phyloP scores from a whole-genome alignment of 140 eudicot genomes.

The Stevia rebaudiana region DNA sequence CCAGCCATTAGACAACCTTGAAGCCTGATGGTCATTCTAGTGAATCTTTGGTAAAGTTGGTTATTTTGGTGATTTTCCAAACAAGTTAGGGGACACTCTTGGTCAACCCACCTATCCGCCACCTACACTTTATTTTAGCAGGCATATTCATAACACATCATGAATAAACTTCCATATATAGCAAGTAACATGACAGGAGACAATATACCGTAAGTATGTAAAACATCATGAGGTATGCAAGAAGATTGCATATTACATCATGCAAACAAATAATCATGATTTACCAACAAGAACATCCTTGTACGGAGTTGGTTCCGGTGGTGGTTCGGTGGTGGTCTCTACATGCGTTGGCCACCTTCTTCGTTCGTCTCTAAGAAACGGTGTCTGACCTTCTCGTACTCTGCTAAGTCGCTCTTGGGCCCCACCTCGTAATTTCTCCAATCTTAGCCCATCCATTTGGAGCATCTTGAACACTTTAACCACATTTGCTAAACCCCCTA shows the following conservation, averaged over 20 bases:
- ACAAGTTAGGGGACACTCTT: too few species aligned
- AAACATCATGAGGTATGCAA: neutral
- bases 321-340: conserved; percentile 15
- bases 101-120: too few species aligned
- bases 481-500: conserved; percentile 78
- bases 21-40: too few species aligned
- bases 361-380: conserved; percentile 48
- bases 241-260: conserved; percentile 2
- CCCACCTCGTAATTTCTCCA: conserved; percentile 88
- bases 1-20: too few species aligned
- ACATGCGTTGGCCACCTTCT: conserved; percentile 33
- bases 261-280: conserved; percentile 14
- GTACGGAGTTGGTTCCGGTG: conserved; percentile 45
- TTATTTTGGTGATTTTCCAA: too few species aligned
- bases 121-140: too few species aligned
- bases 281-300: conserved; percentile 67
- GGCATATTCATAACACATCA: too few species aligned
- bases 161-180: too few species aligned
- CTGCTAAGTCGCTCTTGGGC: conserved; percentile 68
- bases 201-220: neutral
- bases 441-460: conserved; percentile 53
- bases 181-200: neutral
- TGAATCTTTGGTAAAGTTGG: too few species aligned
- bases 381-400: conserved; percentile 59
- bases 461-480: conserved; percentile 96